Percentiles rank a stretch among this genome's conserved stretches.
Conservation (phyloP, 495 filamentous ascomycete species). For the Staphylotrichum longicolle region DNA sequence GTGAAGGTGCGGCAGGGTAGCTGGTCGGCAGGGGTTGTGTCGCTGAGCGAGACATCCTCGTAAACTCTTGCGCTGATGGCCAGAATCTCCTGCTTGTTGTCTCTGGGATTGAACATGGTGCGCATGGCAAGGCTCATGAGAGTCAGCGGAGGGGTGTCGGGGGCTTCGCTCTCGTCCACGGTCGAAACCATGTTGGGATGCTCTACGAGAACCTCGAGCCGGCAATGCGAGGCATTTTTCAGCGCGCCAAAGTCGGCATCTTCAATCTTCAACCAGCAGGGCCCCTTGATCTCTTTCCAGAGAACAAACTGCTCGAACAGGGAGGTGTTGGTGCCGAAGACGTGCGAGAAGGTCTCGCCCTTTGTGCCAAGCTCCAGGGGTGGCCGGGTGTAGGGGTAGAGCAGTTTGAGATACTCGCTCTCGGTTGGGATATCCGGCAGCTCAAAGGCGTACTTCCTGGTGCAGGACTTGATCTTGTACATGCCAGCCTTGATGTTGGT, state of each 20-base stretch:
- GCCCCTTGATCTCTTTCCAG: slow-evolving; percentile 97
- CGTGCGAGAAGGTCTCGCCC: slow-evolving; percentile 90
- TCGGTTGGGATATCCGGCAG: slow-evolving; percentile 83
- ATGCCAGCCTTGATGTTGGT: slow-evolving; percentile 73
- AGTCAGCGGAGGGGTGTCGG: slow-evolving; percentile 82
- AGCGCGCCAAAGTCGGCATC: slow-evolving; percentile 76
- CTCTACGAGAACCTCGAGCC: slow-evolving; percentile 78
- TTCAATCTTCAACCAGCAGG: slow-evolving; percentile 91
- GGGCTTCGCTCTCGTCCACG: slow-evolving; percentile 69
- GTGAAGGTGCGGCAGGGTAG: slow-evolving; percentile 89
- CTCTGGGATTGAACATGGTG: slow-evolving; percentile 83
- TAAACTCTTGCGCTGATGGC: slow-evolving; percentile 88
- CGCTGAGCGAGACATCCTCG: slow-evolving; percentile 79
- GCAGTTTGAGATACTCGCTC: slow-evolving; percentile 83
- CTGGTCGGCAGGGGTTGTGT: slow-evolving; percentile 83
- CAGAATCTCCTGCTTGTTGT: slow-evolving; percentile 95
- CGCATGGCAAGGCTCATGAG: slow-evolving; percentile 91
- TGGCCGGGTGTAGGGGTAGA: slow-evolving; percentile 82
- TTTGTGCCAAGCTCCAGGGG: slow-evolving; percentile 58
- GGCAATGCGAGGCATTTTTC: slow-evolving; percentile 96
- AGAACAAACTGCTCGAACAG: slow-evolving; percentile 97
- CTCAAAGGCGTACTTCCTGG: slow-evolving; percentile 94
- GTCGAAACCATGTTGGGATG: slow-evolving; percentile 70
- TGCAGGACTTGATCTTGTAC: slow-evolving; percentile 90
- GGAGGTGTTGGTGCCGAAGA: slow-evolving; percentile 91